A percentile compares a stretch with the other conserved stretches of the same genome.
phyloP scores from a whole-genome alignment of 2,329 filamentous ascomycete species.

The Hymenoscyphus repandus region DNA sequence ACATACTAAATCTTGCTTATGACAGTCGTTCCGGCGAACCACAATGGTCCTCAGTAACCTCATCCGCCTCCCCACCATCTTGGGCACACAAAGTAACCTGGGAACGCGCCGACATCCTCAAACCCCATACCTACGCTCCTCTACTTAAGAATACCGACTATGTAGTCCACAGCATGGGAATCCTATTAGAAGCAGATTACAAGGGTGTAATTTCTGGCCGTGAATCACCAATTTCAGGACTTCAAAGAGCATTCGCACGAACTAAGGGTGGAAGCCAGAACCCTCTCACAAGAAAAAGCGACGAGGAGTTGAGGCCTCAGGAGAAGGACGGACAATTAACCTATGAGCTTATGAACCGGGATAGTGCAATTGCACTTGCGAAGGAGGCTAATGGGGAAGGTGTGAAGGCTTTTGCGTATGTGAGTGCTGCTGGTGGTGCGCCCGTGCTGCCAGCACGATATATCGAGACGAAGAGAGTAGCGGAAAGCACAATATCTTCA shows the following conservation, averaged over 20 bases:
- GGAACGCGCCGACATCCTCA: slow-evolving; percentile 83
- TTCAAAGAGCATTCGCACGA: slow-evolving; percentile 72
- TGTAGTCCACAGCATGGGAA: slow-evolving; percentile 93
- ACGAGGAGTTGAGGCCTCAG: slow-evolving; percentile 56
- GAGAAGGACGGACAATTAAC: slow-evolving; percentile 74
- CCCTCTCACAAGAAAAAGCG: slow-evolving; percentile 58
- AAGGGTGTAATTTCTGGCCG: slow-evolving; percentile 82
- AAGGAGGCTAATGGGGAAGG: slow-evolving; percentile 63
- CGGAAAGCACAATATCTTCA: slow-evolving; percentile 69
- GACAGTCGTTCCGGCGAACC: slow-evolving; percentile 83
- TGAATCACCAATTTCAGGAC: slow-evolving; percentile 73
- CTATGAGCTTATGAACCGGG: slow-evolving; percentile 96
- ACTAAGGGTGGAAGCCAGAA: slow-evolving; percentile 61
- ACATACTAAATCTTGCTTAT: slow-evolving; percentile 1
- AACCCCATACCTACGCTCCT: slow-evolving; percentile 71
- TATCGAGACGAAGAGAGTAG: slow-evolving; percentile 86
- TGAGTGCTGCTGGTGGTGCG: slow-evolving; percentile 82
- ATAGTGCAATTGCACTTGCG: slow-evolving; percentile 78
- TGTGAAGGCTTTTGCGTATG: slow-evolving; percentile 72
- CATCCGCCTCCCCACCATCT: slow-evolving; percentile 57
- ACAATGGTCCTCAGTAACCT: slow-evolving; percentile 74
- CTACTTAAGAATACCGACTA: slow-evolving; percentile 73
- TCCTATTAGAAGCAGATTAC: slow-evolving; percentile 95
- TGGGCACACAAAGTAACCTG: slow-evolving; percentile 84
- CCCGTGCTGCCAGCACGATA: slow-evolving; percentile 82